Conservation (phyloP, 2,329 filamentous ascomycete genomes). For the Didymella sp. region DNA sequence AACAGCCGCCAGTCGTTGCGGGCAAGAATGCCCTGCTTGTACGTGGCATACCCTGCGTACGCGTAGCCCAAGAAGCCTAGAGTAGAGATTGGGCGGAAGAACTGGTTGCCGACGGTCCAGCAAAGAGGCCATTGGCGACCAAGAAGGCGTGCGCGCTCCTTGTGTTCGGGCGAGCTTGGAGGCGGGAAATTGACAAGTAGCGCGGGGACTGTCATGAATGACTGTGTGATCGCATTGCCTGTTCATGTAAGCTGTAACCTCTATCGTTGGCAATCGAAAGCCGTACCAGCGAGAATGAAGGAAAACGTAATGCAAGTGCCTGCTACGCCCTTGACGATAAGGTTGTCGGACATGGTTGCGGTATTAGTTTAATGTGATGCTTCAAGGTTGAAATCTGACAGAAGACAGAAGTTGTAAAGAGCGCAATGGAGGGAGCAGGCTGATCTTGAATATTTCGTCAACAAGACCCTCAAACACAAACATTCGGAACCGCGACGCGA, state of each 20-base stretch:
- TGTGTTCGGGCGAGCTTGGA: constrained; percentile 51
- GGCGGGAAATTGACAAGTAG: constrained; percentile 57
- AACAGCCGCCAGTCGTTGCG: constrained; percentile 57
- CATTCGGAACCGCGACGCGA: constrained; percentile 14
- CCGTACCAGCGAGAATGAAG: constrained; percentile 57
- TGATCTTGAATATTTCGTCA: constrained; percentile 12
- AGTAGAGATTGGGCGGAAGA: constrained; percentile 61
- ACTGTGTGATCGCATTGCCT: constrained; percentile 63
- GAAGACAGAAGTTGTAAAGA: background rate
- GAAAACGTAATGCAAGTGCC: constrained; percentile 58
- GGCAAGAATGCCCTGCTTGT: constrained; percentile 36
- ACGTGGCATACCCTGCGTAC: constrained; percentile 52
- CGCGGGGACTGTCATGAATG: constrained; percentile 60
- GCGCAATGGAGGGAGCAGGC: background rate
- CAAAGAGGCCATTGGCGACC: constrained; percentile 60
- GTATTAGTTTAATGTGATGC: background rate
- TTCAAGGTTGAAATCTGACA: background rate
- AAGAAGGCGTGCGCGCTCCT: constrained; percentile 54
- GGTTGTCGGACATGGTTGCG: constrained; percentile 42
- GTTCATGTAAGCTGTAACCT: constrained; percentile 3
- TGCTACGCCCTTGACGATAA: constrained; percentile 50
- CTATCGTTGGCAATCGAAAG: background rate
- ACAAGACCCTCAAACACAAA: constrained; percentile 14
- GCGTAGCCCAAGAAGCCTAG: constrained; percentile 58
- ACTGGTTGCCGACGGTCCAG: constrained; percentile 59